phyloP scores from a whole-genome alignment of 2,329 filamentous ascomycete genomes.

The Claviceps capensis region DNA sequence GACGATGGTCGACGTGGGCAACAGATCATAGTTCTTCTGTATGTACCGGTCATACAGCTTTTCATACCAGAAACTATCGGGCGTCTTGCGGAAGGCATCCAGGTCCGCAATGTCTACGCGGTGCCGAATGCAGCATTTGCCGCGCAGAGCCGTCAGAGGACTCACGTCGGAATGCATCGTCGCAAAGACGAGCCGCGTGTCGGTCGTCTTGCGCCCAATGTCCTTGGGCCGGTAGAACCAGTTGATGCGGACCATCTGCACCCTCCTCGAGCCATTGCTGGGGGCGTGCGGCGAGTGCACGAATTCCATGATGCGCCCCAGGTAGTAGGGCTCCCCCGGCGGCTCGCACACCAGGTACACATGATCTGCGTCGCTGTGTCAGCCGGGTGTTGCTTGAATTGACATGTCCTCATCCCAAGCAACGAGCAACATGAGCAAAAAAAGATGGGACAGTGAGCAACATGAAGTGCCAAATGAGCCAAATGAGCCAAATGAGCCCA shows the following conservation, averaged over 20 bases:
- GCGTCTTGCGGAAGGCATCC: conserved; percentile 69
- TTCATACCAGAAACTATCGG: conserved; percentile 91
- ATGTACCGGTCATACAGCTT: conserved; percentile 98
- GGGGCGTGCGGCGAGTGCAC: conserved; percentile 63
- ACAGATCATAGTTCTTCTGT: conserved; percentile 92
- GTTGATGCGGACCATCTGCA: conserved; percentile 85
- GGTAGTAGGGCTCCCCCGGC: conserved; percentile 93
- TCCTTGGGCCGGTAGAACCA: conserved; percentile 98
- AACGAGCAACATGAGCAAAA: no score
- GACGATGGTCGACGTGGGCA: conserved; percentile 82
- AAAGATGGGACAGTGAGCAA: no score
- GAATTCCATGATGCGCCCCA: conserved; percentile 98
- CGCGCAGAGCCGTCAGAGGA: conserved; percentile 80
- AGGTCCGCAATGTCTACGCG: conserved; percentile 72
- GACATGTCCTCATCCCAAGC: conserved; percentile 3
- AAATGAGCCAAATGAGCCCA: no score
- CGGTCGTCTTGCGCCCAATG: conserved; percentile 80
- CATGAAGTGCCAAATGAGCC: no score
- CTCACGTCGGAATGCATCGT: conserved; percentile 98
- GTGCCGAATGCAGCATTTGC: conserved; percentile 85
- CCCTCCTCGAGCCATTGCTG: conserved; percentile 53
- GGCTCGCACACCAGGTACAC: conserved; percentile 96
- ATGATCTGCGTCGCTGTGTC: conserved; percentile 38
- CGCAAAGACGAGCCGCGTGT: conserved; percentile 82
- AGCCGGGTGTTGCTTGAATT: conserved; percentile 6